Conservation (phyloP, 179 eudicot genomes). For the Amaranthus tricolor region DNA sequence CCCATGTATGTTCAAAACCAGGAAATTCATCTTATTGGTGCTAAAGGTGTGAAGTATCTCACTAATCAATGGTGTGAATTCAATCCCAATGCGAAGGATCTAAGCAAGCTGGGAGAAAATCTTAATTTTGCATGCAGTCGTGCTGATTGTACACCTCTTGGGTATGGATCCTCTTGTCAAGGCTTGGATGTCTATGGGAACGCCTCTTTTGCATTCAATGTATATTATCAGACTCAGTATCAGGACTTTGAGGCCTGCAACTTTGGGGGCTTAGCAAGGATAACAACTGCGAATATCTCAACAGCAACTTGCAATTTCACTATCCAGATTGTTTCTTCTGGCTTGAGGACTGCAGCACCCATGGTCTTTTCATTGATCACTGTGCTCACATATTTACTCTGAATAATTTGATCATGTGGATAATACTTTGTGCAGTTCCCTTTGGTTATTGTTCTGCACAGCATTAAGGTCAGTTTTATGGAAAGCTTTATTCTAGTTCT, state of each 20-base stretch:
- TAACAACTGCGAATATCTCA: slow-evolving; percentile 36
- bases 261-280: slow-evolving; percentile 61
- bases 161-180: slow-evolving; percentile 70
- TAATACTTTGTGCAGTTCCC: slow-evolving; percentile 12
- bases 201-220: slow-evolving; percentile 78
- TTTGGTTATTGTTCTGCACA: neutral
- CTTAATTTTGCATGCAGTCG: slow-evolving; percentile 54
- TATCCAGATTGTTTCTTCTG: slow-evolving; percentile 49
- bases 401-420: slow-evolving; percentile 26
- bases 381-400: slow-evolving; percentile 20
- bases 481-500: neutral
- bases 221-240: slow-evolving; percentile 69
- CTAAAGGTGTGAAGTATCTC: slow-evolving; percentile 57
- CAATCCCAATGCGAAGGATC: slow-evolving; percentile 50
- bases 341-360: slow-evolving; percentile 9
- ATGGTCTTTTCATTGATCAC: slow-evolving; percentile 21
- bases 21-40: slow-evolving; percentile 46
- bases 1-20: slow-evolving; percentile 46
- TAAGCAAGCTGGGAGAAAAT: slow-evolving; percentile 51
- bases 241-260: slow-evolving; percentile 52
- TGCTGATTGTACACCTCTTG: slow-evolving; percentile 77
- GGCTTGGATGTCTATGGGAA: slow-evolving; percentile 60
- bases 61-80: slow-evolving; percentile 59
- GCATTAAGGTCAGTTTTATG: neutral
- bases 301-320: slow-evolving; percentile 36